Evolutionary conservation across 108 stramenopile species (phyloP), one percentile per base, ranked within the genome.

Genomic region (Conticribra weissflogii): DNA sequence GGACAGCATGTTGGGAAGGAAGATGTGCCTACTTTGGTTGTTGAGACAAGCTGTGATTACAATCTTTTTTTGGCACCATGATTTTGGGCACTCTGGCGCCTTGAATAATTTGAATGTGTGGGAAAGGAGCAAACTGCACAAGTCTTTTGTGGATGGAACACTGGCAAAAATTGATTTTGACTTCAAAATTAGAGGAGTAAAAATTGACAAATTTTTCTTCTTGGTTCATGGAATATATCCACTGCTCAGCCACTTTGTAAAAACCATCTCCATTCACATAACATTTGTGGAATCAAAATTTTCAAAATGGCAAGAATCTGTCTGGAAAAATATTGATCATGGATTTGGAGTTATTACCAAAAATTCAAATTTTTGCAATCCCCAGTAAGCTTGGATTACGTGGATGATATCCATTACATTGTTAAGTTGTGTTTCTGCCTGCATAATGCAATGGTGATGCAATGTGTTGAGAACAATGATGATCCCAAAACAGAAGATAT

Each of bases 191-290:
- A 30, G 50, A 49, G 66, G 30, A 21, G 53, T 66, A 41, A 31
- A 22, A 4, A 74, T 81, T 29, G 33, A 67, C 9, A 14, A 61
- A 50, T 25, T 71, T 1, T 78, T 61, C 44, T 31, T 28, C 51
- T 55, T 78, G 3, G 76, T 78, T 18, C 71, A 77, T 74, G 70
- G 75, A 1, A 82, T 77, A n/a, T 82, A 77, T 36, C 71, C 76
- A 36, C 2, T 5, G 15, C 44, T 54, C 25, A 3, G 44, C n/a
- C 33, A 68, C 0, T 76, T 76, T 60, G 44, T 76, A 8, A 55
- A 62, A 32, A 46, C 54, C 3, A 34, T 70, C 7, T 48, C 3
- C 33, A 55, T 54, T 27, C 76, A 61, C 9, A 30, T 54, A 18
- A 32, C 46, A 52, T 47, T 23, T 5, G 12, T 5, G 12, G 36